Conservation (phyloP, 768 basidiomycete species). For the Lactarius psammicola region DNA sequence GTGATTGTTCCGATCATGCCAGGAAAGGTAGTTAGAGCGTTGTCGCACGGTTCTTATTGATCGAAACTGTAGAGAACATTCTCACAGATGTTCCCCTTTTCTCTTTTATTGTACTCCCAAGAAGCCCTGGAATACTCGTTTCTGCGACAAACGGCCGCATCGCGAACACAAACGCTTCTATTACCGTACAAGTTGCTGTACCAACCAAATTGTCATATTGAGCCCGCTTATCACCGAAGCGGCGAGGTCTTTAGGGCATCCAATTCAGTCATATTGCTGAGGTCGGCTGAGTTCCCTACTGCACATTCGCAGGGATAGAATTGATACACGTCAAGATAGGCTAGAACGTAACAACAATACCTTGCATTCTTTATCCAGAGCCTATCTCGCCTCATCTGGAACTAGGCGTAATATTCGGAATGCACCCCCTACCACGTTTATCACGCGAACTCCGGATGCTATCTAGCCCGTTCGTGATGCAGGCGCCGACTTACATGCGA, state of each 20-base stretch:
- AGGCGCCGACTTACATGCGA: neutral
- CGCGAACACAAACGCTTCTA: neutral
- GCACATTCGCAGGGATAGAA: neutral
- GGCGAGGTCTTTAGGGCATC: neutral
- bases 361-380: too few relatives aligned
- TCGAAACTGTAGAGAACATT: slow-evolving; percentile 1
- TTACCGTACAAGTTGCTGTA: slow-evolving; percentile 2
- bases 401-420: too few relatives aligned
- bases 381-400: too few relatives aligned
- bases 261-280: neutral
- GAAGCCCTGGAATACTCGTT: neutral
- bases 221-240: neutral
- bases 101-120: neutral
- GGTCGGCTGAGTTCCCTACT: neutral
- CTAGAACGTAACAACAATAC: too few relatives aligned
- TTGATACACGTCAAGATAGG: neutral
- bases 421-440: too few relatives aligned
- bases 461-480: neutral
- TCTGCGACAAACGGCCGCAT: neutral
- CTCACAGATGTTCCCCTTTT: neutral
- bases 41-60: neutral
- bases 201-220: neutral
- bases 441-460: neutral
- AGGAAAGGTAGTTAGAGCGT: slow-evolving; percentile 1
- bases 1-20: neutral